Evolutionary conservation across 2,329 filamentous ascomycete species (phyloP).

Genomic region (Exophiala bonariae): DNA sequence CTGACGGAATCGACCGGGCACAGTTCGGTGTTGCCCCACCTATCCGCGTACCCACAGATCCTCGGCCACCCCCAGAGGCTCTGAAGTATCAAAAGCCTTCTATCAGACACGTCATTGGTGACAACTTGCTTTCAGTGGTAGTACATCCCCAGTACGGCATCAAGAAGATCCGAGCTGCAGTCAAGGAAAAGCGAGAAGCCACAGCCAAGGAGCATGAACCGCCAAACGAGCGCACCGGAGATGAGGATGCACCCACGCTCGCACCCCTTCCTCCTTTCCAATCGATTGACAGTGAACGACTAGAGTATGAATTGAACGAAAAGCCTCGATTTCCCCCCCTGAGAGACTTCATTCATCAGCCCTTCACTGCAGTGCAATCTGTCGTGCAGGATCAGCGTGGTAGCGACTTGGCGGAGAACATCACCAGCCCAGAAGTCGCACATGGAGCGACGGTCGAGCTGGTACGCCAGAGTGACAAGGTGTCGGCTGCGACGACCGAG

Average conservation of each 20-base stretch:
- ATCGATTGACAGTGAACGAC: conserved; percentile 1
- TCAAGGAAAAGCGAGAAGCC: neutral
- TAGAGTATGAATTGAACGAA: conserved; percentile 8
- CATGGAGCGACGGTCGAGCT: conserved; percentile 17
- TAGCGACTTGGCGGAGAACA: conserved; percentile 13
- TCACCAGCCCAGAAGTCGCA: conserved; percentile 10
- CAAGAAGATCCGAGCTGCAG: neutral
- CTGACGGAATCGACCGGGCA: neutral
- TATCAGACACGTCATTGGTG: neutral
- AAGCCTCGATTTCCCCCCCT: conserved; percentile 11
- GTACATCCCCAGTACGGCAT: neutral
- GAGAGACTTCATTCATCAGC: conserved; percentile 13
- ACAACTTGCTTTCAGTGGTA: neutral
- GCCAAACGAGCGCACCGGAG: conserved; percentile 1
- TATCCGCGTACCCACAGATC: neutral
- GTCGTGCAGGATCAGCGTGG: conserved; percentile 10
- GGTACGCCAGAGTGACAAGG: conserved; percentile 10
- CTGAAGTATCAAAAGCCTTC: neutral
- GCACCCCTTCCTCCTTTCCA: conserved; percentile 6
- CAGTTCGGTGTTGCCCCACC: neutral
- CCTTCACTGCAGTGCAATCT: conserved; percentile 4
- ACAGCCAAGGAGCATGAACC: neutral
- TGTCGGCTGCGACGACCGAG: conserved; percentile 3
- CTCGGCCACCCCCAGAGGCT: neutral
- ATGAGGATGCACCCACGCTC: conserved; percentile 9